phyloP scores from a whole-genome alignment of 805 yeast genomes.

The Sporopachydermia lactativora region DNA sequence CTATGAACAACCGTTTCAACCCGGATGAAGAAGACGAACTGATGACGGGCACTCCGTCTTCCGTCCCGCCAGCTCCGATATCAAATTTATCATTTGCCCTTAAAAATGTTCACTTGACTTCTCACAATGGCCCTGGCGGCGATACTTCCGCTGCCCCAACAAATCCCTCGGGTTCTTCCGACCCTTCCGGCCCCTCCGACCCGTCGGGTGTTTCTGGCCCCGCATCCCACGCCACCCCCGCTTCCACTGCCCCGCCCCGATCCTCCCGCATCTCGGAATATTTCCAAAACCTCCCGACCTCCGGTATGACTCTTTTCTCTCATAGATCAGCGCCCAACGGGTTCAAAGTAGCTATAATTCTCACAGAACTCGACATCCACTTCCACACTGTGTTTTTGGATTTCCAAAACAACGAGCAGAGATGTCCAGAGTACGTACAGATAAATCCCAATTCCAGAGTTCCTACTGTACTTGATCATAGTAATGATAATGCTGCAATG shows the following conservation, averaged over 20 bases:
- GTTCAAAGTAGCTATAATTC: constrained; percentile 83
- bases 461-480: constrained; percentile 88
- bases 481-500: constrained; percentile 59
- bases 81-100: constrained; percentile 28
- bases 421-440: constrained; percentile 88
- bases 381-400: constrained; percentile 77
- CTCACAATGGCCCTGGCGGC: not conserved
- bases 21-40: not conserved
- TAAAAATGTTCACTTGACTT: constrained; percentile 21
- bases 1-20: not conserved
- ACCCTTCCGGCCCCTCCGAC: constrained; percentile 5
- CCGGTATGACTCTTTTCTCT: constrained; percentile 71
- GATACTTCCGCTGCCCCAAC: constrained; percentile 4
- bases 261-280: constrained; percentile 44
- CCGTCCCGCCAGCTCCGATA: constrained; percentile 15
- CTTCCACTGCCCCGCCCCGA: constrained; percentile 11
- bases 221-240: constrained; percentile 6
- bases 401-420: constrained; percentile 78
- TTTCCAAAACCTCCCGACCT: constrained; percentile 61
- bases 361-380: constrained; percentile 67
- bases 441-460: constrained; percentile 93
- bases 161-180: constrained; percentile 13
- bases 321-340: constrained; percentile 90
- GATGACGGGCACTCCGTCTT: not conserved
- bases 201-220: constrained; percentile 3